Evolutionary conservation across 345 rosid genomes (phyloP).

Genomic region (Eucalyptus pauciflora): DNA sequence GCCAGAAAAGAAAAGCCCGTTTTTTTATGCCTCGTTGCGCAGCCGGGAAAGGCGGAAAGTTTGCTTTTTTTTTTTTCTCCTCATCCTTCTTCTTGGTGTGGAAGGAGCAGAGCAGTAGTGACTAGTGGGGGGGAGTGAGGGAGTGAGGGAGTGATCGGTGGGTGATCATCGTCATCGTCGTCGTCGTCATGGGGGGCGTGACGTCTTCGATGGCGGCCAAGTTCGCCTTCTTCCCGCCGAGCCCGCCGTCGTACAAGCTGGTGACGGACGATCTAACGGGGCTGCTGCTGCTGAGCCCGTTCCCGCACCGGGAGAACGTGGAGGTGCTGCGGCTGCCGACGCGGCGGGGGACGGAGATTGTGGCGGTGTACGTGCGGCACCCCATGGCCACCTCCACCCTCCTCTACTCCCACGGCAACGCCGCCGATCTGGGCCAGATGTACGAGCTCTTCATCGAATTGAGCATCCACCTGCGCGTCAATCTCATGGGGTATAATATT

Average conservation of each 20-base stretch:
- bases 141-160: background rate
- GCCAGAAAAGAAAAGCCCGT: background rate
- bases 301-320: slow-evolving; percentile 91
- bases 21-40: background rate
- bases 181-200: slow-evolving; percentile 61
- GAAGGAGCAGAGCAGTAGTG: background rate
- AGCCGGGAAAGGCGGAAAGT: background rate
- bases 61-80: background rate
- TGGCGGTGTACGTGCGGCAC: slow-evolving; percentile 66
- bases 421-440: slow-evolving; percentile 99
- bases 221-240: slow-evolving; percentile 96
- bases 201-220: slow-evolving; percentile 97
- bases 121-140: background rate
- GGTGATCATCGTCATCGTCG: background rate
- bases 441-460: slow-evolving; percentile 96
- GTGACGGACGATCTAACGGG: slow-evolving; percentile 59
- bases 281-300: slow-evolving; percentile 64
- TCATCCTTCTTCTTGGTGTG: background rate
- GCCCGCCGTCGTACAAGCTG: slow-evolving; percentile 87
- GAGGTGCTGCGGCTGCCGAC: slow-evolving; percentile 75
- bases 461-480: slow-evolving; percentile 81
- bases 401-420: slow-evolving; percentile 97
- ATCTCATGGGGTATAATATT: slow-evolving; percentile 80
- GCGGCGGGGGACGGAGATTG: slow-evolving; percentile 73
- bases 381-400: slow-evolving; percentile 89